Evolutionary conservation across 108 stramenopile genomes (phyloP).

Genomic region (Bacterosira constricta): DNA sequence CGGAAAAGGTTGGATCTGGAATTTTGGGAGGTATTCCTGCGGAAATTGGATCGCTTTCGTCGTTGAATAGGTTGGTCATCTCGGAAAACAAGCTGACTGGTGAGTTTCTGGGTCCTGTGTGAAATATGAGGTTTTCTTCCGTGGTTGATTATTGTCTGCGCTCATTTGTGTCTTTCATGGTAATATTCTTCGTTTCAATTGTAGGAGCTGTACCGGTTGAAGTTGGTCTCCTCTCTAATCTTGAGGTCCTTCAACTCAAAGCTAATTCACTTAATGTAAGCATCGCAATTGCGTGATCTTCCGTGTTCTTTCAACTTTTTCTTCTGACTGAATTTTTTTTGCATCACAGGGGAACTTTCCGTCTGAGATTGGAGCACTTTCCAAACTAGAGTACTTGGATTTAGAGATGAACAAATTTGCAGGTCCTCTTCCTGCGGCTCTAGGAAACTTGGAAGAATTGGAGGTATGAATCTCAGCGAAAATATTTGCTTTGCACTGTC

Average conservation of each 20-base stretch:
- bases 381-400: slow-evolving; percentile 9
- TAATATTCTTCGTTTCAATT: too few relatives aligned
- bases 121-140: background rate
- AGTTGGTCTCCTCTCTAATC: background rate
- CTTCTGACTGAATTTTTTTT: background rate
- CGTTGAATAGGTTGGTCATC: slow-evolving; percentile 8
- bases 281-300: background rate
- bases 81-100: slow-evolving; percentile 13
- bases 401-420: slow-evolving; percentile 9
- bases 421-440: slow-evolving; percentile 51
- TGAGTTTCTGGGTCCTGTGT: background rate
- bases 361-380: slow-evolving; percentile 5
- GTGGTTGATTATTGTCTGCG: background rate
- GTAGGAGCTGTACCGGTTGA: background rate
- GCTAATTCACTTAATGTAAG: background rate
- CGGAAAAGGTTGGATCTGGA: slow-evolving; percentile 30
- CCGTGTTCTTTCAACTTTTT: background rate
- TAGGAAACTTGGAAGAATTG: slow-evolving; percentile 43
- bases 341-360: slow-evolving; percentile 5
- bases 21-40: slow-evolving; percentile 29
- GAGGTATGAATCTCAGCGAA: slow-evolving; percentile 10
- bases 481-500: slow-evolving; percentile 9
- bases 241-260: background rate
- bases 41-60: slow-evolving; percentile 29
- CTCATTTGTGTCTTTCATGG: too few relatives aligned